Evolutionary conservation across 345 rosid species (phyloP), one percentile per base, ranked within the genome.

Genomic region (Lumnitzera littorea): DNA sequence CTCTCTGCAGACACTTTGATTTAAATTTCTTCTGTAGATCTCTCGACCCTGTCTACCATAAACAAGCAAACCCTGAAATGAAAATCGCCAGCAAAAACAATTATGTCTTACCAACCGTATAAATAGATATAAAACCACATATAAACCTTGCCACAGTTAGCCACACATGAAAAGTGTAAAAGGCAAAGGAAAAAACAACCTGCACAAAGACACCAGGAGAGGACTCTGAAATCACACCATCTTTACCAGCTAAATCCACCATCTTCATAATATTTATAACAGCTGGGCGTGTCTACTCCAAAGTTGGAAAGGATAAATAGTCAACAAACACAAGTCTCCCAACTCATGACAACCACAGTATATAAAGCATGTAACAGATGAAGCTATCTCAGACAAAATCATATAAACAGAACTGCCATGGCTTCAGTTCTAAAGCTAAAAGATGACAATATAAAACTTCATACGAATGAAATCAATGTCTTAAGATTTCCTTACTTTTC

Each of bases 201-300:
- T 94, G 99, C 66, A 94, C 58, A 64, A 90, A 94, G 64, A 94
- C 88, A 41, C 99, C 97, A 29, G 97, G 96, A 76, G 95, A 80
- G 50, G 57, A 69, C 71, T 83, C 88, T 50, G 97, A 94, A 65
- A 86, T 62, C 69, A 94, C 60, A 25, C 96, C 96, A 72, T 86
- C 79, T 54, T 61, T 66, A 65, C 96, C 99, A 76, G 80, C 84
- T 74, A 94, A 81, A 73, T 76, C 86, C 57, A 80, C 89, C 60
- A 15, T 74, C 73, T 82, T 76, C 80, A 94, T 61, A 72, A 78
- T 74, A 70, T 53, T 72, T 52, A 83, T 75, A 5, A 74, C 91
- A 67, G 89, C 84, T 61, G 85, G 88, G 57, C 99, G 95, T 13
- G 97, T 74, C 97, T 94, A 78, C 60, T 66, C 55, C 48, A 54